These are phyloP conservation scores for Aspergillus egyptiacus DNA, from an alignment of 495 filamentous ascomycete genomes.

Conservation along the genomic window DNA sequence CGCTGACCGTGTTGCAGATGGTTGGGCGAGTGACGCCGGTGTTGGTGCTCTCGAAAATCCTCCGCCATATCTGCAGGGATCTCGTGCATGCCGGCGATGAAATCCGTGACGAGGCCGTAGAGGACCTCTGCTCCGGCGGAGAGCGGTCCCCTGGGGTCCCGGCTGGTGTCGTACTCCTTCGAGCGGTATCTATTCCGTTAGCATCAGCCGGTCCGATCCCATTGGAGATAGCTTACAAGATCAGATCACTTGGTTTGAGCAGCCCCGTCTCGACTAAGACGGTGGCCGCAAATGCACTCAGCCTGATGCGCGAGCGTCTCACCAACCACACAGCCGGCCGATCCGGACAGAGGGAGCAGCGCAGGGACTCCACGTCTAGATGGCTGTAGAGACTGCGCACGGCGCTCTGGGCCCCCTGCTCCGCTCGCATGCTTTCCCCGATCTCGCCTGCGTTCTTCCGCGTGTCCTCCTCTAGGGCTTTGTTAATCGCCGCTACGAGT, in stretches of 20 bases:
- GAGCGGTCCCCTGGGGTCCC: slow-evolving; percentile 66
- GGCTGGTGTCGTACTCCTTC: slow-evolving; percentile 64
- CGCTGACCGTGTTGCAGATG: neutral
- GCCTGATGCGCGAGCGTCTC: slow-evolving; percentile 52
- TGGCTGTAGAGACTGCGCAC: slow-evolving; percentile 65
- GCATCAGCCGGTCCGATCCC: no score
- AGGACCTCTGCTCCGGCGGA: slow-evolving; percentile 67
- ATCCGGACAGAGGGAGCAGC: slow-evolving; percentile 59
- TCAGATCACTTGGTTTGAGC: slow-evolving; percentile 58
- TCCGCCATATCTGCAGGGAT: slow-evolving; percentile 71
- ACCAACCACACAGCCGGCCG: slow-evolving; percentile 67
- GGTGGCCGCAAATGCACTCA: slow-evolving; percentile 65
- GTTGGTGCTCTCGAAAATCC: slow-evolving; percentile 18
- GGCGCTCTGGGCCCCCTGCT: slow-evolving; percentile 56
- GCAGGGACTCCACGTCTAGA: slow-evolving; percentile 52
- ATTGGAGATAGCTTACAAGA: slow-evolving; percentile 63
- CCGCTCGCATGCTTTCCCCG: slow-evolving; percentile 52
- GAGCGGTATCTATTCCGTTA: slow-evolving; percentile 50
- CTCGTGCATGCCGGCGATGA: slow-evolving; percentile 78
- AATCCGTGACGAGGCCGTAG: slow-evolving; percentile 64
- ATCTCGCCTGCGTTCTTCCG: slow-evolving; percentile 51
- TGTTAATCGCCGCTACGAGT: slow-evolving; percentile 54
- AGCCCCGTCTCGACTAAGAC: slow-evolving; percentile 56
- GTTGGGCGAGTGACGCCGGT: neutral
- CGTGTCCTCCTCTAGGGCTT: slow-evolving; percentile 52